A percentile compares a stretch with the other conserved stretches of the same genome.
Conservation (phyloP, 495 filamentous ascomycete genomes). For the Penicillium cinerascens region DNA sequence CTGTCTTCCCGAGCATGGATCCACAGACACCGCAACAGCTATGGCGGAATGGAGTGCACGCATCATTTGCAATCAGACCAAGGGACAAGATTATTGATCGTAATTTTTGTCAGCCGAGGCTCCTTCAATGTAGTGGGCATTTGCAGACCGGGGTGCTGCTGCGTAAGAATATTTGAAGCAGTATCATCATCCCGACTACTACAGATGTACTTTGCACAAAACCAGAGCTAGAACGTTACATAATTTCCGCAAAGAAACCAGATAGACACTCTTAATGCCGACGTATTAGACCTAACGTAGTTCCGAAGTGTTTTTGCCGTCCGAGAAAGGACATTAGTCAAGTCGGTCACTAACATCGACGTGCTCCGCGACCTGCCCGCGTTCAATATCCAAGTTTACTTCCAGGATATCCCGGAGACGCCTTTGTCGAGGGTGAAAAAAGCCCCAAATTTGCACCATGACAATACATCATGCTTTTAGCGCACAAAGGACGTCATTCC, state of each 20-base stretch:
- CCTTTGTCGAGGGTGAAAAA: background rate
- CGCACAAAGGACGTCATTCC: background rate
- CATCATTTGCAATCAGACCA: background rate
- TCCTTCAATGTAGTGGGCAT: no score
- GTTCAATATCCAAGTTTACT: constrained; percentile 24
- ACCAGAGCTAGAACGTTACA: no score
- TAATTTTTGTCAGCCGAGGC: no score
- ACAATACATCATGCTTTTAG: no score
- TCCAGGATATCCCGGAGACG: constrained; percentile 2
- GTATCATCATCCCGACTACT: no score
- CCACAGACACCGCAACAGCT: background rate
- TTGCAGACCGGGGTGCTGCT: no score
- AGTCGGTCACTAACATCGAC: constrained; percentile 15
- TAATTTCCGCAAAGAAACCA: no score
- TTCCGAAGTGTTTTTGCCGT: no score
- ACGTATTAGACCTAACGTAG: no score
- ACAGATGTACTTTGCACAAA: no score
- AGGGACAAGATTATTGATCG: background rate
- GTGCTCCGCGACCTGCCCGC: constrained; percentile 21
- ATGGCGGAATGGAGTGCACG: background rate
- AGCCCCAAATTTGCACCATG: constrained; percentile 5
- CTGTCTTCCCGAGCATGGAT: background rate
- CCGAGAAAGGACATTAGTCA: constrained; percentile 16
- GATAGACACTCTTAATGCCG: no score
- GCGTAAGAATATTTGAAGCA: no score